Conservation (phyloP, 306 rosid genomes). For the Casuarina equisetifolia region DNA sequence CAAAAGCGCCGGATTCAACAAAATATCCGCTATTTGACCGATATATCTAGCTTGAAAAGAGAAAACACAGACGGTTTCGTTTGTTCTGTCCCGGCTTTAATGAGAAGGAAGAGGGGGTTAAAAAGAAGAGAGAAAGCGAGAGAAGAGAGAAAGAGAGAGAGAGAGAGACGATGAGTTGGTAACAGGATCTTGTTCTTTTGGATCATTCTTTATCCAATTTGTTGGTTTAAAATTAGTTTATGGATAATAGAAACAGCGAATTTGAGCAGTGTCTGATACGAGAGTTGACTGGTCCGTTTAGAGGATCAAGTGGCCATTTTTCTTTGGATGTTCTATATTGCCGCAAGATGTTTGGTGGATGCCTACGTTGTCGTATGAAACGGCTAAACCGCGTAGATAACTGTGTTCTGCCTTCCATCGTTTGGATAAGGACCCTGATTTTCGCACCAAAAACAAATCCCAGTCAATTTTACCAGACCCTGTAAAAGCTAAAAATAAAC, state of each 20-base stretch:
- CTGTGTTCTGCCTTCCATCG: neutral
- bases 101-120: neutral
- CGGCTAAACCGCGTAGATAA: constrained; percentile 9
- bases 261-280: constrained; percentile 11
- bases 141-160: too few species aligned
- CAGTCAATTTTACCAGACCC: too few species aligned
- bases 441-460: neutral
- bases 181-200: constrained; percentile 17
- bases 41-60: neutral
- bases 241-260: constrained; percentile 15
- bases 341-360: neutral
- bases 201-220: constrained; percentile 36
- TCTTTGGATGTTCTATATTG: neutral
- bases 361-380: constrained; percentile 5
- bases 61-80: neutral
- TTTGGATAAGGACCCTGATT: neutral
- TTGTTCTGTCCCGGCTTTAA: neutral
- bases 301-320: neutral
- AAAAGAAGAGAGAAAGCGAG: neutral
- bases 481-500: too few species aligned
- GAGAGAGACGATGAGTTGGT: neutral
- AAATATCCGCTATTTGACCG: neutral
- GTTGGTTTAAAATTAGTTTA: neutral
- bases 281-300: neutral
- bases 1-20: constrained; percentile 15